These are phyloP conservation scores for Salvia sclarea DNA, from an alignment of 305 asterid genomes.

Conservation along the genomic window DNA sequence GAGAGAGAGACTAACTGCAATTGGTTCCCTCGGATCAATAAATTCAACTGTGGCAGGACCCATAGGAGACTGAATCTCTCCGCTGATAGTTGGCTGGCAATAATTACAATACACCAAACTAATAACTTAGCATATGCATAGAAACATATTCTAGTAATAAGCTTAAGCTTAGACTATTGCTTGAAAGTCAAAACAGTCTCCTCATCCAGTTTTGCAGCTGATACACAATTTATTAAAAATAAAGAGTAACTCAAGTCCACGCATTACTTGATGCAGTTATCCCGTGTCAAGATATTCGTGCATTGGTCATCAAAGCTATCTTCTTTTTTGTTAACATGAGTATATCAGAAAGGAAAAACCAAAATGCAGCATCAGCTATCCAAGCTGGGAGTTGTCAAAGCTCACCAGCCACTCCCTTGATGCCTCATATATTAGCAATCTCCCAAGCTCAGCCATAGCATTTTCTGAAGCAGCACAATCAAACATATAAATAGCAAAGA, in stretches of 20 bases:
- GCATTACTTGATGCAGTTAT: not conserved
- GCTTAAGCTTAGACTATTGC: not conserved
- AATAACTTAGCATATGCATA: not conserved
- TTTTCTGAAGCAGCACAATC: slow-evolving; percentile 45
- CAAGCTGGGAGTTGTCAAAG: slow-evolving; percentile 15
- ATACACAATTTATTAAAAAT: not conserved
- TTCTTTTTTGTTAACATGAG: not conserved
- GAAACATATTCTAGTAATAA: not conserved
- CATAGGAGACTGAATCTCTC: slow-evolving; percentile 90
- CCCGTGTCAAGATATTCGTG: not conserved
- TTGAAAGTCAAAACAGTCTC: not conserved
- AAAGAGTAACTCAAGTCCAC: not conserved
- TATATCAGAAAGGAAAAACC: not conserved
- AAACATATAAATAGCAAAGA: not conserved
- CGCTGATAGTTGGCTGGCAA: slow-evolving; percentile 79
- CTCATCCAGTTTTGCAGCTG: slow-evolving; percentile 1
- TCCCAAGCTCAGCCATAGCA: slow-evolving; percentile 99
- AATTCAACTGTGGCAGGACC: slow-evolving; percentile 85
- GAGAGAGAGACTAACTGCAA: slow-evolving; percentile 63
- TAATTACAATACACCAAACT: slow-evolving; percentile 27
- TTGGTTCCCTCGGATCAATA: slow-evolving; percentile 94
- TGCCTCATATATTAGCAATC: slow-evolving; percentile 89
- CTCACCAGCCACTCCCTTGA: slow-evolving; percentile 96
- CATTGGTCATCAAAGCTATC: not conserved
- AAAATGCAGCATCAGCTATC: not conserved